These are phyloP conservation scores for Penicillium atrosanguineum DNA, from an alignment of 495 filamentous ascomycete genomes.

Conservation along the genomic window DNA sequence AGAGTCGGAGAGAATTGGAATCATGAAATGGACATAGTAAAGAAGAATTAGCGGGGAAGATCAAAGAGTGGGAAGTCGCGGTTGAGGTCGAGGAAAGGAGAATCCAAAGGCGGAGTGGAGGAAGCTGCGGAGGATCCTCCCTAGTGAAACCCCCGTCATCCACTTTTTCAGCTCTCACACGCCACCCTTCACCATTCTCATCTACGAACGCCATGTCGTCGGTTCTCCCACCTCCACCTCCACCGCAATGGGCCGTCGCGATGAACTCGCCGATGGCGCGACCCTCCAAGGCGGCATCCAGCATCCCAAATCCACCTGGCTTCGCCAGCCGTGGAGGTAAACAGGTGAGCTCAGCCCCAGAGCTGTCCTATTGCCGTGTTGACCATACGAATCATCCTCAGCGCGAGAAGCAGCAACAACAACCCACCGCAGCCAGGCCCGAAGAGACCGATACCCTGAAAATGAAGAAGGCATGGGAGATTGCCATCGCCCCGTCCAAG, in stretches of 20 bases:
- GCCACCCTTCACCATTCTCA: conserved; percentile 3
- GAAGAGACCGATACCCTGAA: conserved; percentile 92
- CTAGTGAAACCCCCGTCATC: conserved; percentile 5
- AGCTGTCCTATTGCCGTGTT: conserved; percentile 10
- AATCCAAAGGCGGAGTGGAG: conserved; percentile 22
- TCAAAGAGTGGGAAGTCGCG: conserved; percentile 3
- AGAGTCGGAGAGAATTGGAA: conserved; percentile 11
- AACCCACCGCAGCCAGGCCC: conserved; percentile 37
- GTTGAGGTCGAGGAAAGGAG: conserved; percentile 19
- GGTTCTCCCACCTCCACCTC: conserved; percentile 47
- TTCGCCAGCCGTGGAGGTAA: conserved; percentile 57
- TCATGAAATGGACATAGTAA: conserved; percentile 21
- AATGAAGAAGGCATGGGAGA: conserved; percentile 98
- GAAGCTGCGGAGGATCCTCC: conserved; percentile 24
- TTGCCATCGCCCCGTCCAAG: conserved; percentile 92
- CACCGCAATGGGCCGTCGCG: conserved; percentile 78
- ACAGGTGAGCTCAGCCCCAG: conserved; percentile 27
- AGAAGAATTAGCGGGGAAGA: neutral
- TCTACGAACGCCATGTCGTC: conserved; percentile 25
- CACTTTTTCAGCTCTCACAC: conserved; percentile 10
- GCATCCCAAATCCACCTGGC: conserved; percentile 84
- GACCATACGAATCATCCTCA: neutral
- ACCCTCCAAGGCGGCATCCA: conserved; percentile 53
- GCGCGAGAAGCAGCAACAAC: conserved; percentile 40
- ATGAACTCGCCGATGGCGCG: conserved; percentile 64